A percentile compares a stretch with the other conserved stretches of the same genome.
Evolutionary conservation across 257 asterid species (phyloP).

Genomic region (Lycium barbarum): DNA sequence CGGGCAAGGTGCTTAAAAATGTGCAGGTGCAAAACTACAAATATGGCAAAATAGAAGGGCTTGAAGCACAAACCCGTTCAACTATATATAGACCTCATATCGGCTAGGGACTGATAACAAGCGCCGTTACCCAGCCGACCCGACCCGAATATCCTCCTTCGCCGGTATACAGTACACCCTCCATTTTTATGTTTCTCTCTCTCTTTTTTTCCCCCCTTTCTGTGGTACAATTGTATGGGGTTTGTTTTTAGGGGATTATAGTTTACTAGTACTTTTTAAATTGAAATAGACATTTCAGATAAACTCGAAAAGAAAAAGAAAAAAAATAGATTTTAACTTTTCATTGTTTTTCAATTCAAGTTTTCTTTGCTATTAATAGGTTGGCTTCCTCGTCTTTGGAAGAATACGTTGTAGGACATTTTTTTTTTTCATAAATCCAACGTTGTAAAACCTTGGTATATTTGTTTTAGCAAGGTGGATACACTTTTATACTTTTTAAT

Average conservation of each 20-base stretch:
- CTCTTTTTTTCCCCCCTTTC: no score
- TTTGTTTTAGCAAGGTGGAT: no score
- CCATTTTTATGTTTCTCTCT: no score
- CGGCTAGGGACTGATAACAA: not conserved
- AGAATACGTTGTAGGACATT: not conserved
- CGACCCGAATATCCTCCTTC: not conserved
- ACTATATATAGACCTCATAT: not conserved
- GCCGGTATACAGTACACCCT: no score
- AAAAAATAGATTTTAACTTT: not conserved
- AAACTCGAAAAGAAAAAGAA: not conserved
- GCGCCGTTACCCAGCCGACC: not conserved
- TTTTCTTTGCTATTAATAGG: not conserved
- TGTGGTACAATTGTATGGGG: no score
- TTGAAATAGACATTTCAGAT: not conserved
- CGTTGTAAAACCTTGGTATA: no score
- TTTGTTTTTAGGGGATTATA: no score
- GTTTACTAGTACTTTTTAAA: not conserved
- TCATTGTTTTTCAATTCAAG: not conserved
- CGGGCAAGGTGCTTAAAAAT: not conserved
- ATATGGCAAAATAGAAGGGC: not conserved
- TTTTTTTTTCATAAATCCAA: no score
- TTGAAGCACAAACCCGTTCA: not conserved
- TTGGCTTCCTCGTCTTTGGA: not conserved
- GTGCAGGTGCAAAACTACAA: not conserved
- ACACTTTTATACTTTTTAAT: no score